Percentiles rank a stretch among this genome's conserved stretches.
Conservation (phyloP, 495 filamentous ascomycete species). For the Cryomyces minteri region DNA sequence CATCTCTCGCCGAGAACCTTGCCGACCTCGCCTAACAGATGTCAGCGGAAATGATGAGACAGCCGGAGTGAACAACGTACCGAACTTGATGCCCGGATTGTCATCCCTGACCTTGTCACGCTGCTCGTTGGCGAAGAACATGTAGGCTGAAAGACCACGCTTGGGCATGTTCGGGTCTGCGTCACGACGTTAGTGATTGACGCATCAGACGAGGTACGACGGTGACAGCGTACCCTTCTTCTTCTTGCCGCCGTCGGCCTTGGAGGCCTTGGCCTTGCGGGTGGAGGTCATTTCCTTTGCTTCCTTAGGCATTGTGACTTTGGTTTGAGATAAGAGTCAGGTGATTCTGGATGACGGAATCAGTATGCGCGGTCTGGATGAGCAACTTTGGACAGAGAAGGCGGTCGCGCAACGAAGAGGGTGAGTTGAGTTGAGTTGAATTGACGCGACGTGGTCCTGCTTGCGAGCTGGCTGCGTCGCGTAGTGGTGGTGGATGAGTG, state of each 20-base stretch:
- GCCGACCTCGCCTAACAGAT: conserved; percentile 66
- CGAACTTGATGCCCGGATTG: conserved; percentile 95
- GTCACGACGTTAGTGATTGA: not conserved
- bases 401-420: no score
- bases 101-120: conserved; percentile 96
- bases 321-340: conserved; percentile 3
- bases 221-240: conserved; percentile 55
- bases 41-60: conserved; percentile 1
- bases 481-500: no score
- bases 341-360: not conserved
- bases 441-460: no score
- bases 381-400: no score
- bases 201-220: conserved; percentile 1
- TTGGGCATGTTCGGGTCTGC: conserved; percentile 96
- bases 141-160: conserved; percentile 98
- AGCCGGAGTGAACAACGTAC: conserved; percentile 31
- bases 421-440: no score
- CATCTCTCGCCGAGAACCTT: conserved; percentile 94
- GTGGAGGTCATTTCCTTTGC: conserved; percentile 51
- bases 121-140: conserved; percentile 99
- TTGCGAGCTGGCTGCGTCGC: no score
- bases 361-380: no score
- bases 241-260: conserved; percentile 37
- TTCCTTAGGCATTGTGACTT: conserved; percentile 60
- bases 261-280: conserved; percentile 33